phyloP scores from a whole-genome alignment of 441 rosid genomes.

The Erysimum pusillum region DNA sequence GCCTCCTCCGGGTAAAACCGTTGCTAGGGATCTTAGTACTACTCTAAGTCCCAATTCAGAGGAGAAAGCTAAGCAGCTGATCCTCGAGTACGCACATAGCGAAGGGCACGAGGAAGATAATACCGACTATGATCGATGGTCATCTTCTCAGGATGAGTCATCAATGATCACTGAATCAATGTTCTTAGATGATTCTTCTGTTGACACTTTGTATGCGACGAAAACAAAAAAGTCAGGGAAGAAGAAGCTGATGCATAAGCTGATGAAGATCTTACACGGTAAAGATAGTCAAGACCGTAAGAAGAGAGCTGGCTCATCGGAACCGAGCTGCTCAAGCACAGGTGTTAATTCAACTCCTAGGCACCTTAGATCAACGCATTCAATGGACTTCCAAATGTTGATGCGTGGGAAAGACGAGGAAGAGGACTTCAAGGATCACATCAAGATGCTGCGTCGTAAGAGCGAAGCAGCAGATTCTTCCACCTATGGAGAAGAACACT shows the following conservation, averaged over 20 bases:
- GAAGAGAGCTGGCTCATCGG: slow-evolving; percentile 45
- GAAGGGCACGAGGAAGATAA: slow-evolving; percentile 62
- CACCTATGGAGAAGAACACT: slow-evolving; percentile 32
- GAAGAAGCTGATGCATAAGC: slow-evolving; percentile 64
- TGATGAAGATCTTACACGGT: slow-evolving; percentile 67
- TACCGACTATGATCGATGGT: slow-evolving; percentile 70
- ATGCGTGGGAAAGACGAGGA: slow-evolving; percentile 45
- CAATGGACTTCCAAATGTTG: slow-evolving; percentile 62
- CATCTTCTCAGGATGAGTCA: slow-evolving; percentile 59
- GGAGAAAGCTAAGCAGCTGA: slow-evolving; percentile 78
- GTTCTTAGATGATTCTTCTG: slow-evolving; percentile 59
- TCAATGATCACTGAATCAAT: slow-evolving; percentile 64
- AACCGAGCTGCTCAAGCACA: slow-evolving; percentile 52
- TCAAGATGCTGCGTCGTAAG: slow-evolving; percentile 43
- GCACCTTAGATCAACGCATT: slow-evolving; percentile 49
- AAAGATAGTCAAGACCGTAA: slow-evolving; percentile 56
- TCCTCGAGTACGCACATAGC: slow-evolving; percentile 73
- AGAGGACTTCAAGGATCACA: slow-evolving; percentile 47
- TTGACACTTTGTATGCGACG: slow-evolving; percentile 47
- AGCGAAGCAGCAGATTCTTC: slow-evolving; percentile 27
- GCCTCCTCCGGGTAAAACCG: slow-evolving; percentile 68
- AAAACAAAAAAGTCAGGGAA: slow-evolving; percentile 57
- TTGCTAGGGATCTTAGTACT: slow-evolving; percentile 85
- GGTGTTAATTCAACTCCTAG: slow-evolving; percentile 44
- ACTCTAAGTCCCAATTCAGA: slow-evolving; percentile 82